Conservation (phyloP, 1,284 basidiomycete species). For the Tremellales sp. region DNA sequence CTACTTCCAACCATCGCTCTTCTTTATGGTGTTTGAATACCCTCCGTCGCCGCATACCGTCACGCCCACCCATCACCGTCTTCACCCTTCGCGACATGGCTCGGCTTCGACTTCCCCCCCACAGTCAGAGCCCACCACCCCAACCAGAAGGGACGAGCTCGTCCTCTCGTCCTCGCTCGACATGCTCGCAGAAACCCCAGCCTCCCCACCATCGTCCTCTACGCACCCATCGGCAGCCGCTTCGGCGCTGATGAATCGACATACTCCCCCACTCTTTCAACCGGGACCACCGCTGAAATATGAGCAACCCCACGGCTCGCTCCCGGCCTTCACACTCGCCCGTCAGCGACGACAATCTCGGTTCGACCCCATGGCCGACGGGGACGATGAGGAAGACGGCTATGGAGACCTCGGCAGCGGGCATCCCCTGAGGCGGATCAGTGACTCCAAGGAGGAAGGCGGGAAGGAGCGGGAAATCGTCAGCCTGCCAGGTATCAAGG, state of each 20-base stretch:
- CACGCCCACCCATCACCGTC: too few relatives aligned
- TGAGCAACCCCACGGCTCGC: too few relatives aligned
- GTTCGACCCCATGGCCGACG: conserved; percentile 39
- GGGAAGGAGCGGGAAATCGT: conserved; percentile 14
- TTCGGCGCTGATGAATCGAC: neutral
- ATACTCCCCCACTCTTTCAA: neutral
- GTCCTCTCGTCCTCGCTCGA: too few relatives aligned
- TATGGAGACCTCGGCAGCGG: conserved; percentile 37
- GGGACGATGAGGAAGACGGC: conserved; percentile 28
- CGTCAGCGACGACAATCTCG: conserved; percentile 21
- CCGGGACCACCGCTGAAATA: too few relatives aligned
- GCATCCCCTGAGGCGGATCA: conserved; percentile 37
- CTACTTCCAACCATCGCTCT: too few relatives aligned
- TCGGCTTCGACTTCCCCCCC: too few relatives aligned
- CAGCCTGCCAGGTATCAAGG: conserved; percentile 37
- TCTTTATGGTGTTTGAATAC: too few relatives aligned
- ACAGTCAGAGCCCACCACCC: too few relatives aligned
- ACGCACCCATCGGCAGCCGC: conserved; percentile 2
- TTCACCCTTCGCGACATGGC: too few relatives aligned
- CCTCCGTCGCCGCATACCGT: too few relatives aligned
- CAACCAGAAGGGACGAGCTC: too few relatives aligned
- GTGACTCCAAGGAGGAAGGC: conserved; percentile 35
- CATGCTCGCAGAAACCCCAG: neutral
- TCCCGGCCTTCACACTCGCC: neutral
- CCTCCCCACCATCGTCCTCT: neutral